These are phyloP conservation scores for Candida orba DNA, from an alignment of 805 yeast genomes.

Conservation along the genomic window DNA sequence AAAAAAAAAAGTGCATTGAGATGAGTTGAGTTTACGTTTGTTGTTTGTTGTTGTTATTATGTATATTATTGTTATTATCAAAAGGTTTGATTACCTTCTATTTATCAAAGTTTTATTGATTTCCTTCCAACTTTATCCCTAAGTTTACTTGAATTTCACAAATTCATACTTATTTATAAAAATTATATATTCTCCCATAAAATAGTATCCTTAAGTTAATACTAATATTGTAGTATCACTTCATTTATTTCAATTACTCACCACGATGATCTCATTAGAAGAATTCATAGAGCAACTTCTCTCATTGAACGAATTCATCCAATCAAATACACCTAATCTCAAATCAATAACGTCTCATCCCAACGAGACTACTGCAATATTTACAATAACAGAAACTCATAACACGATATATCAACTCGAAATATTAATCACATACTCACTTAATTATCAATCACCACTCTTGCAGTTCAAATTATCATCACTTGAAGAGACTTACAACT, in stretches of 20 bases:
- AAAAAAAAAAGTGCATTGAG: background rate
- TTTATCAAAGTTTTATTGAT: background rate
- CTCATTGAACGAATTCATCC: background rate
- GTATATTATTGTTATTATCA: no score
- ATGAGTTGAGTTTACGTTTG: background rate
- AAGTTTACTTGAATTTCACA: background rate
- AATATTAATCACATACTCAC: background rate
- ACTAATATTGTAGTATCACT: no score
- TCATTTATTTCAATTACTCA: no score
- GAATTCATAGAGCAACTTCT: no score
- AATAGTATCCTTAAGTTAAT: no score
- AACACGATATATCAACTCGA: background rate
- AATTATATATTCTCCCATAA: constrained; percentile 2
- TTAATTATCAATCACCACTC: constrained; percentile 10
- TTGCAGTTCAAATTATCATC: constrained; percentile 7
- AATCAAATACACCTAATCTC: background rate
- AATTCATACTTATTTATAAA: background rate
- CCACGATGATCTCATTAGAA: no score
- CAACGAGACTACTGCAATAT: background rate
- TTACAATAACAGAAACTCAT: background rate
- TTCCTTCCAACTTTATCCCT: background rate
- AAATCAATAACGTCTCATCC: background rate
- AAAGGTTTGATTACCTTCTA: constrained; percentile 1
- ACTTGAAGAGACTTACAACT: background rate
- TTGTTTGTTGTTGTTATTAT: constrained; percentile 1